Evolutionary conservation across 202 grass and related monocot genomes (phyloP).

Genomic region (Setaria italica): DNA sequence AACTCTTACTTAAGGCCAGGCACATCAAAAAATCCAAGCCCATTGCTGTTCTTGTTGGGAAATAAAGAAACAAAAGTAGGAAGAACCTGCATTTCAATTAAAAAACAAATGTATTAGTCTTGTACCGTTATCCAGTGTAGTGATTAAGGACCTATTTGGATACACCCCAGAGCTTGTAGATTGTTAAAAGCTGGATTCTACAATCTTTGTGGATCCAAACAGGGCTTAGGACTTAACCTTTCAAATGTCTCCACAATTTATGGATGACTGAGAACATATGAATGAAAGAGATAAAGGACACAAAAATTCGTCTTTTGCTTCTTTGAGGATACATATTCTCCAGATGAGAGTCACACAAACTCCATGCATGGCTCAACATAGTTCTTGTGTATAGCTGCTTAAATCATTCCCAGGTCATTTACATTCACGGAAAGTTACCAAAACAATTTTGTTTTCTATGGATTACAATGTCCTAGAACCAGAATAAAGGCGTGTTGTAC

Average conservation of each 20-base stretch:
- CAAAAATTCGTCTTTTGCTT: background rate
- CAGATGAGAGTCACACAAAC: background rate
- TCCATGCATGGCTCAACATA: background rate
- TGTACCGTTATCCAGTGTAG: background rate
- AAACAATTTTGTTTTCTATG: background rate
- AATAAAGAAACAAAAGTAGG: constrained; percentile 89
- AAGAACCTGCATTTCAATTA: constrained; percentile 69
- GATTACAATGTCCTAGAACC: background rate
- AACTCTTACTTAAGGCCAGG: constrained; percentile 84
- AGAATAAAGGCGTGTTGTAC: background rate
- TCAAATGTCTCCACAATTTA: background rate
- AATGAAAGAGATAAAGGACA: background rate
- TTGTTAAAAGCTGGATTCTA: too few species aligned
- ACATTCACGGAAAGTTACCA: background rate
- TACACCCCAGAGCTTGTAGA: too few species aligned
- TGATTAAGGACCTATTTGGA: background rate
- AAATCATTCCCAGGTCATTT: background rate
- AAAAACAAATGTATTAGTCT: constrained; percentile 25
- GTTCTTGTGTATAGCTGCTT: background rate
- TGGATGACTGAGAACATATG: background rate
- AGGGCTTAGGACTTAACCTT: background rate
- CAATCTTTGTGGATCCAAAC: too few species aligned
- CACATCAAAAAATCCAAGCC: constrained; percentile 66
- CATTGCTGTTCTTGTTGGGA: constrained; percentile 65
- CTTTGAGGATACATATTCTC: background rate